Evolutionary conservation across 2,329 filamentous ascomycete genomes (phyloP).

Genomic region (Clarireedia paspali): DNA sequence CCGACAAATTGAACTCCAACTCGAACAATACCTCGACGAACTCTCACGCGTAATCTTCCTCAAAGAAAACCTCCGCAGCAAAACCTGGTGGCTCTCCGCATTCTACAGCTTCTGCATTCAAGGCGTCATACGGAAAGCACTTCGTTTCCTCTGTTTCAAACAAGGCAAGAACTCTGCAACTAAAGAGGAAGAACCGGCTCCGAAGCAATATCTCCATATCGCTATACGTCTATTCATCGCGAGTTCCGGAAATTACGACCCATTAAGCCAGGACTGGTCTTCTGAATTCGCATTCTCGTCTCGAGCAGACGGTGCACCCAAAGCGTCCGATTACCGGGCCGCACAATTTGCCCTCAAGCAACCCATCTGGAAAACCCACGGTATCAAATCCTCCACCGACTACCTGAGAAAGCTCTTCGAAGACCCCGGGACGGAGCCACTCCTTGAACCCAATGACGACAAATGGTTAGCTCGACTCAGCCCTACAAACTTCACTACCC

Average conservation of each 20-base stretch:
- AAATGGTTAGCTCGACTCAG: background rate
- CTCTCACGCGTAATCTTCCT: conserved; percentile 15
- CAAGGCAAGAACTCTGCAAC: background rate
- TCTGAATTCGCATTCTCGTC: background rate
- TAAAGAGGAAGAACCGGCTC: background rate
- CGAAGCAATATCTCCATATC: conserved; percentile 10
- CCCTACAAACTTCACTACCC: background rate
- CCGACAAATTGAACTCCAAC: conserved; percentile 1
- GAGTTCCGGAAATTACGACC: conserved; percentile 11
- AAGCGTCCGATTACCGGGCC: background rate
- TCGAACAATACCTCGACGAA: conserved; percentile 12
- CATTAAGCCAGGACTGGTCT: conserved; percentile 1
- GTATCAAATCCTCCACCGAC: background rate
- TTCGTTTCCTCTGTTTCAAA: background rate
- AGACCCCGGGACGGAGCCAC: background rate
- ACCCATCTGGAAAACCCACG: background rate
- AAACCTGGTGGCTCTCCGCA: conserved; percentile 14
- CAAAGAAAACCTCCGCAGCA: conserved; percentile 13
- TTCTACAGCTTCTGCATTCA: conserved; percentile 19
- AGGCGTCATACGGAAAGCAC: conserved; percentile 9
- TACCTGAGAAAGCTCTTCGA: conserved; percentile 7
- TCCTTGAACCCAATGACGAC: background rate
- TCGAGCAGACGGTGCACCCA: background rate
- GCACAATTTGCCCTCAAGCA: background rate
- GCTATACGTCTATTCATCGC: conserved; percentile 10